Evolutionary conservation across 768 basidiomycete genomes (phyloP).

Genomic region (Pulveroboletus ravenelii): DNA sequence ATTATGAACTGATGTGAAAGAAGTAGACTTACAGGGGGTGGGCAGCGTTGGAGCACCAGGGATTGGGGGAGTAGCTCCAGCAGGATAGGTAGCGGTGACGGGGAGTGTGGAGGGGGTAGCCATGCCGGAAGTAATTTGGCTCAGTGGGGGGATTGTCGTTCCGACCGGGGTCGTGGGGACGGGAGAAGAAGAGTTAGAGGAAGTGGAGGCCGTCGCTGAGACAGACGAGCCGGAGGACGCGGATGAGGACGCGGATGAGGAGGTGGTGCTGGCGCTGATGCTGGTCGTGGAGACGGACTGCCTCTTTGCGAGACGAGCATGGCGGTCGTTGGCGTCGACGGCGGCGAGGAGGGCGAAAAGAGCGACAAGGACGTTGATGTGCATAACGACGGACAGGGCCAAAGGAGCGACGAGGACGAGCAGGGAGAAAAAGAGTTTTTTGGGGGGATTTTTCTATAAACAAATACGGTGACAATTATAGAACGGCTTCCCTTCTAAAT

Average conservation of each 20-base stretch:
- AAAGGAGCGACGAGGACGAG: conserved; percentile 8
- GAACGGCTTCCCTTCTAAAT: too few species aligned
- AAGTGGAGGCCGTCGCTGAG: neutral
- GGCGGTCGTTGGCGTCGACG: conserved; percentile 37
- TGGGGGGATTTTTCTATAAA: too few species aligned
- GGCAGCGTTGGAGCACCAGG: conserved; percentile 66
- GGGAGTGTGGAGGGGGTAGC: conserved; percentile 45
- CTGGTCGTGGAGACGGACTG: conserved; percentile 17
- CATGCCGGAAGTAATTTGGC: conserved; percentile 60
- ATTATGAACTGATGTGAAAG: neutral
- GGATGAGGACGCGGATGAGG: conserved; percentile 1
- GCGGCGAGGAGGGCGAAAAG: conserved; percentile 41
- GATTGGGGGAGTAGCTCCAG: conserved; percentile 60
- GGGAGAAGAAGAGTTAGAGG: conserved; percentile 16
- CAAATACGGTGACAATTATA: too few species aligned
- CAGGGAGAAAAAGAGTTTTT: neutral
- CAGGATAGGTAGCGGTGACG: conserved; percentile 47
- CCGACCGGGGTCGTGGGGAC: conserved; percentile 30
- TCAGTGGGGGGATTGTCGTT: conserved; percentile 54
- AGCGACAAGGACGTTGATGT: conserved; percentile 39
- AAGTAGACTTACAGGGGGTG: conserved; percentile 44
- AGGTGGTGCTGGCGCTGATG: neutral
- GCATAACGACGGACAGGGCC: conserved; percentile 33
- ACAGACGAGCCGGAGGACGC: neutral
- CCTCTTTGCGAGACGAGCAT: conserved; percentile 37